Evolutionary conservation across 2,329 filamentous ascomycete genomes (phyloP), one percentile per base, ranked within the genome.

Genomic region (Botrytis hyacinthi): DNA sequence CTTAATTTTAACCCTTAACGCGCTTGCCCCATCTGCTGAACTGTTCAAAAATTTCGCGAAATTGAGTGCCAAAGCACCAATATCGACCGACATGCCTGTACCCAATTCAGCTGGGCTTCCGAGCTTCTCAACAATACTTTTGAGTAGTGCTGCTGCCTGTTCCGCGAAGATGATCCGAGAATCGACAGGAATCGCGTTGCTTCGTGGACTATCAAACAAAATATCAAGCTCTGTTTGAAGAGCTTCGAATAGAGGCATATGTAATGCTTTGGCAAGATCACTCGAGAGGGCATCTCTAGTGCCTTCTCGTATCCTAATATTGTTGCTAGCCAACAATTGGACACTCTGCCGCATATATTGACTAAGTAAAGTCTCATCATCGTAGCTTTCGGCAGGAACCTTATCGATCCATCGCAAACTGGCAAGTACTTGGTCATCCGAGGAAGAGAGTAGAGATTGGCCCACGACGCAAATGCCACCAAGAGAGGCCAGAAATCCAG

Each of bases 41-140:
- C 87, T 86, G 75, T 91, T 88, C 59, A 92, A 81, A 75, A 91
- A 92, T 76, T 89, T 91, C 48, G 90, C 89, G 79, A 92, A 90
- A 79, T 88, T 91, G 59, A 92, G 83, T 0, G 89, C 88, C 59
- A 92, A 82, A 4, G 86, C 85, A 22, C 90, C 90, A 16, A 92
- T 85, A 75, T 92, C 89, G 44, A 92, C 85, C 3, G 88, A 89
- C 18, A 90, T 87, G 9, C 89, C 87, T 2, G 88, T 86, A 16
- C 87, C 88, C 18, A 90, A 84, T 77, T 92, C 90, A 1, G 88
- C 86, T 4, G 89, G 87, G 4, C 86, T 90, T 74, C 91, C 89
- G 4, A 92, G 82, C 54, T 88, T 85, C 77, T 92, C 90, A 9
- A 92, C 88, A 68, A 92, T 84, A 2, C 87, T 87, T 73, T 87